Evolutionary conservation across 208 protist species (phyloP).

Genomic region (Trichomonas vaginalis): DNA sequence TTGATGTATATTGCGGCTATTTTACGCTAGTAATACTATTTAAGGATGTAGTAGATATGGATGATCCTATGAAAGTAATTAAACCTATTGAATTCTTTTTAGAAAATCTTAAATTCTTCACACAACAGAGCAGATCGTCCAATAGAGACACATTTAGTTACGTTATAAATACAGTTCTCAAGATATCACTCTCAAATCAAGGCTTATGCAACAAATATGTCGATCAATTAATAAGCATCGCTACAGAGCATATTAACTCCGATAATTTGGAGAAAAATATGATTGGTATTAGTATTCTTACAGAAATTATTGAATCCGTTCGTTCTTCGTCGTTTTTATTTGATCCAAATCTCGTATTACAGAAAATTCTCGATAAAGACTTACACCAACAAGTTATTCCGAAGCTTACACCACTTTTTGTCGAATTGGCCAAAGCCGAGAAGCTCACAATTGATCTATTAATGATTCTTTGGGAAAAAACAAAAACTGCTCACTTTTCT

Average conservation of each 20-base stretch:
- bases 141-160: neutral
- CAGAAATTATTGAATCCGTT: neutral
- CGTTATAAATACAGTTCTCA: neutral
- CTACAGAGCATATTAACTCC: neutral
- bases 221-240: neutral
- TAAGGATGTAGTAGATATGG: neutral
- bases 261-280: neutral
- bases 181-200: neutral
- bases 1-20: neutral
- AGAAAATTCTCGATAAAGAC: neutral
- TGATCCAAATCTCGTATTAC: neutral
- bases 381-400: neutral
- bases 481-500: neutral
- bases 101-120: neutral
- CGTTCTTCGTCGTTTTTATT: neutral
- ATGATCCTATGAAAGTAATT: neutral
- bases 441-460: neutral
- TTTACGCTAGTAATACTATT: neutral
- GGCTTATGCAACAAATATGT: neutral
- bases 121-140: neutral
- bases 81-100: neutral
- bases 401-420: neutral
- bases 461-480: neutral
- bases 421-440: neutral
- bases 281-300: neutral